These are phyloP conservation scores for Agaricus subrufescens DNA, from an alignment of 768 basidiomycete species.

Conservation along the genomic window DNA sequence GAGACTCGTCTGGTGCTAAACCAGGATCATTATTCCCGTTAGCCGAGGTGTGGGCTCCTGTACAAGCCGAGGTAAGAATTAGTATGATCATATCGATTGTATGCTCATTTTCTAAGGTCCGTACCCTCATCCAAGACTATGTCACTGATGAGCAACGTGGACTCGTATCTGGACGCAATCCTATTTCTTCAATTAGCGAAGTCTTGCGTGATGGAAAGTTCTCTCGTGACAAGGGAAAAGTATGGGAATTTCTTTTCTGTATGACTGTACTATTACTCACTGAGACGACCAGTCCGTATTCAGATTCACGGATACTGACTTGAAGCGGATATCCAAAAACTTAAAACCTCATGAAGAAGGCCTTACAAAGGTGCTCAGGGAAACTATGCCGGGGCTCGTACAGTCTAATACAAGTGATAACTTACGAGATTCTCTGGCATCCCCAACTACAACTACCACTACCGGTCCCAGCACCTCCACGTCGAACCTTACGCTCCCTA, in stretches of 20 bases:
- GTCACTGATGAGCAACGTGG: constrained; percentile 89
- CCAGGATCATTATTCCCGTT: constrained; percentile 76
- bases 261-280: background rate
- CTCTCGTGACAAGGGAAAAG: constrained; percentile 76
- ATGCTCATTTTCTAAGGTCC: constrained; percentile 48
- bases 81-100: background rate
- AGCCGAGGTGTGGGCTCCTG: constrained; percentile 80
- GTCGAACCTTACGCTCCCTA: constrained; percentile 10
- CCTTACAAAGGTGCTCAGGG: constrained; percentile 75
- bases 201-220: constrained; percentile 82
- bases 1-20: constrained; percentile 77
- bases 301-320: constrained; percentile 88
- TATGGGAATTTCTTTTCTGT: constrained; percentile 19
- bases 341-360: constrained; percentile 81
- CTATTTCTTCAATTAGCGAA: constrained; percentile 91
- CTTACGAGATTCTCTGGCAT: constrained; percentile 56
- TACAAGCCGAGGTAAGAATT: constrained; percentile 80
- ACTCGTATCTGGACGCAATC: constrained; percentile 73
- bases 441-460: background rate
- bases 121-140: constrained; percentile 81
- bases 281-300: constrained; percentile 62
- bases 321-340: constrained; percentile 59
- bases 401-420: constrained; percentile 60
- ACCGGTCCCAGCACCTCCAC: background rate
- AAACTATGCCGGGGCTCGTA: constrained; percentile 92